Evolutionary conservation across 768 basidiomycete genomes (phyloP).

Genomic region (Phlebiopsis flavidoalba): DNA sequence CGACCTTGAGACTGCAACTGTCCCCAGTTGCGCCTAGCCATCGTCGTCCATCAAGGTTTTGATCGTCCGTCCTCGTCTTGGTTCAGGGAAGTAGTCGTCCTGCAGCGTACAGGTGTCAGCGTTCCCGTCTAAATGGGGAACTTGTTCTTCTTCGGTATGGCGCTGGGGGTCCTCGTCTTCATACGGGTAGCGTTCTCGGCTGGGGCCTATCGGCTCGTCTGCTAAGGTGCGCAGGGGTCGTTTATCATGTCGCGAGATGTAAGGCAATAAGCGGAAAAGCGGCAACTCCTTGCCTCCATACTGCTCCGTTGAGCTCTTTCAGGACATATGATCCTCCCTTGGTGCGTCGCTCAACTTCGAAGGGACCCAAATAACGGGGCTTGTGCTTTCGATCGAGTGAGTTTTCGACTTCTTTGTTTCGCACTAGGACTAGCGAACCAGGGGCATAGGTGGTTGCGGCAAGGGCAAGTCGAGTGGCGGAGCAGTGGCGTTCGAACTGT

Average conservation of each 20-base stretch:
- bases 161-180: not conserved
- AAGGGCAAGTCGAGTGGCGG: conserved; percentile 16
- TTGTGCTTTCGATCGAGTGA: conserved; percentile 21
- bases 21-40: not conserved
- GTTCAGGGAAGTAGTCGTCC: too few species aligned
- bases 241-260: not conserved
- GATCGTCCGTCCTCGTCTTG: too few species aligned
- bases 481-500: conserved; percentile 23
- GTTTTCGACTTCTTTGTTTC: conserved; percentile 24
- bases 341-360: conserved; percentile 20
- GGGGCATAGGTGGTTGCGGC: conserved; percentile 24
- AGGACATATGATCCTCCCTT: conserved; percentile 22
- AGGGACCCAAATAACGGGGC: conserved; percentile 22
- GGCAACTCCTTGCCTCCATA: conserved; percentile 12
- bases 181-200: too few species aligned
- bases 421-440: conserved; percentile 24
- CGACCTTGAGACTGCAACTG: not conserved
- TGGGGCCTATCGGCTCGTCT: too few species aligned
- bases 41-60: too few species aligned
- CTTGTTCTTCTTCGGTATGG: not conserved
- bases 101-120: too few species aligned
- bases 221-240: too few species aligned
- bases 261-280: not conserved
- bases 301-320: conserved; percentile 21
- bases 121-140: too few species aligned